Evolutionary conservation across 2,329 filamentous ascomycete species (phyloP).

Genomic region (Rutstroemia sydowiana): DNA sequence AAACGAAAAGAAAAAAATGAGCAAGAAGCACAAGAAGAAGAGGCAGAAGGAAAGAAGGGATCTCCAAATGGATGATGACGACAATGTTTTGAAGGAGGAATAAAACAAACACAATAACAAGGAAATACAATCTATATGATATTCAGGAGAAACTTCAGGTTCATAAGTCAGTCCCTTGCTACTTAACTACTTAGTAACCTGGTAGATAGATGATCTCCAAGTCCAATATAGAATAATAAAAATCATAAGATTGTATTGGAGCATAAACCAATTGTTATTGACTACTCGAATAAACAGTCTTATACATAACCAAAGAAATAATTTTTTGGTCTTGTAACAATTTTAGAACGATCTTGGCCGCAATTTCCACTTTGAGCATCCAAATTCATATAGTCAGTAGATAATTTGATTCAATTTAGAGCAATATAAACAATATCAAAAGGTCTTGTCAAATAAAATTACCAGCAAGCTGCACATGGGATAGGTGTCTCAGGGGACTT

Average conservation of each 20-base stretch:
- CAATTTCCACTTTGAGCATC: background rate
- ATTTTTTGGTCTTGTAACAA: too few species aligned
- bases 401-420: too few species aligned
- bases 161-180: background rate
- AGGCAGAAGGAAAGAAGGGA: slow-evolving; percentile 26
- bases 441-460: background rate
- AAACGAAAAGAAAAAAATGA: slow-evolving; percentile 82
- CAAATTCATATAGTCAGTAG: background rate
- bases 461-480: background rate
- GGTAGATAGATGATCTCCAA: background rate
- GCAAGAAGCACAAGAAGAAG: slow-evolving; percentile 37
- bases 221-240: background rate
- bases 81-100: slow-evolving; percentile 4
- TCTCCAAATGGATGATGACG: slow-evolving; percentile 26
- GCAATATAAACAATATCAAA: background rate
- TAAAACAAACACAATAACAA: background rate
- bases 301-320: background rate
- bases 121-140: slow-evolving; percentile 2
- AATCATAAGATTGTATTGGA: background rate
- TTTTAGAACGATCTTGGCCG: too few species aligned
- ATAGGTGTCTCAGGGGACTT: background rate
- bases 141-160: slow-evolving; percentile 7
- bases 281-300: background rate
- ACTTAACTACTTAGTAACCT: too few species aligned
- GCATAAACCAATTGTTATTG: background rate